Percentiles rank a stretch among this genome's conserved stretches.
Evolutionary conservation across 164 flowering plant genomes (phyloP).

Genomic region (Umbilicus rupestris): DNA sequence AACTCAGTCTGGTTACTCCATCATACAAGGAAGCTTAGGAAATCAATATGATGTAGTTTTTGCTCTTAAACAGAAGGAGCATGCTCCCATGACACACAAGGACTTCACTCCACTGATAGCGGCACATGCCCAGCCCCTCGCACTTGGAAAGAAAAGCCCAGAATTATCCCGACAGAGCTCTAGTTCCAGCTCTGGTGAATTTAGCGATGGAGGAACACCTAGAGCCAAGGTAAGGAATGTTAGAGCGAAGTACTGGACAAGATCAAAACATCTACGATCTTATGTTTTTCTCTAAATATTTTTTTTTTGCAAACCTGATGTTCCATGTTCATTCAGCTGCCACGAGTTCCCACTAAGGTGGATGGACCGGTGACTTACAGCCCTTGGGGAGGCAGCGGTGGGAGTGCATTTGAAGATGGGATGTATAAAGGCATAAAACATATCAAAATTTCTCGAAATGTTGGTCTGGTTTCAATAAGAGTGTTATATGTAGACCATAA

Average conservation of each 20-base stretch:
- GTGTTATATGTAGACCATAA: constrained; percentile 48
- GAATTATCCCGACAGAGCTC: neutral
- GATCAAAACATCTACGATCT: no score
- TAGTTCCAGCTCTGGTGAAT: constrained; percentile 16
- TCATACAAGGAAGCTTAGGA: constrained; percentile 49
- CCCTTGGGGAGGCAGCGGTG: constrained; percentile 87
- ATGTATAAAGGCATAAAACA: constrained; percentile 51
- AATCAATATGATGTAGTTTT: constrained; percentile 39
- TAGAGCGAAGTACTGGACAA: neutral
- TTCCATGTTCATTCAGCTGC: constrained; percentile 1
- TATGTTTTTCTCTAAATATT: no score
- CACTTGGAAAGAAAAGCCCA: neutral
- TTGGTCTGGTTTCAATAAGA: constrained; percentile 43
- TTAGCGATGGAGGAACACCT: constrained; percentile 16
- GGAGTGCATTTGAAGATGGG: constrained; percentile 67
- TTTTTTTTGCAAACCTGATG: neutral
- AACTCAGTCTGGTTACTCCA: constrained; percentile 26
- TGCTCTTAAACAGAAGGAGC: constrained; percentile 42
- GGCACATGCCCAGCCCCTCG: neutral
- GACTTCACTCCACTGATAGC: neutral
- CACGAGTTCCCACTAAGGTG: constrained; percentile 11
- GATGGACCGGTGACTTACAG: constrained; percentile 43
- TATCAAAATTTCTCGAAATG: constrained; percentile 45
- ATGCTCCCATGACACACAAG: neutral
- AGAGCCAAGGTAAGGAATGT: constrained; percentile 2